Conservation (phyloP, 805 yeast species). For the Myxozyma vanderwaltii region DNA sequence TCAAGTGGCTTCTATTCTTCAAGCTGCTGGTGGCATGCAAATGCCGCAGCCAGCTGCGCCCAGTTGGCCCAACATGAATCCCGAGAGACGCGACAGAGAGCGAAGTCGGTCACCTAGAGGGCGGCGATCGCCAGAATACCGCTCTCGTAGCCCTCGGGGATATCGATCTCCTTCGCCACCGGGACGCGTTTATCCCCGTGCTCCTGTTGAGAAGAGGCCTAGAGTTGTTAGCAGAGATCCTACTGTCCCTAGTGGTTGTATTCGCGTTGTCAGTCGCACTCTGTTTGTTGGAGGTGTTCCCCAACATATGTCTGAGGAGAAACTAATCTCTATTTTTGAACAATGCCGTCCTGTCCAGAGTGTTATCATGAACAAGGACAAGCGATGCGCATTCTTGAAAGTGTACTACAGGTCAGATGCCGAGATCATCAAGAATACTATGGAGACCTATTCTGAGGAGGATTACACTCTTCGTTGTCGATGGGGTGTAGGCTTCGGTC, state of each 20-base stretch:
- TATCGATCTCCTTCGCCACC: constrained; percentile 15
- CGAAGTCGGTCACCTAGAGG: constrained; percentile 37
- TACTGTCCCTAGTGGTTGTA: constrained; percentile 70
- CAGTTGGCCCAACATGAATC: constrained; percentile 21
- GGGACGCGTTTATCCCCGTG: constrained; percentile 7
- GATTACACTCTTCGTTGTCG: constrained; percentile 72
- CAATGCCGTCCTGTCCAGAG: constrained; percentile 93
- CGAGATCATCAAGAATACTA: constrained; percentile 71
- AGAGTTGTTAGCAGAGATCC: constrained; percentile 71
- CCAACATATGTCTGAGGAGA: constrained; percentile 70
- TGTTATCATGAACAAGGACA: constrained; percentile 79
- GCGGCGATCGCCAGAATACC: constrained; percentile 34
- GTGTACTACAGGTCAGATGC: constrained; percentile 92
- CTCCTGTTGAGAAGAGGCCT: constrained; percentile 43
- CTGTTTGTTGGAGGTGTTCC: constrained; percentile 94
- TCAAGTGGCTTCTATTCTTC: constrained; percentile 29
- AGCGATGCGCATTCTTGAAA: constrained; percentile 95
- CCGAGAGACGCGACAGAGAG: constrained; percentile 19
- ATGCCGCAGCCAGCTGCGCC: constrained; percentile 27
- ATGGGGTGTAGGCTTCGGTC: constrained; percentile 99
- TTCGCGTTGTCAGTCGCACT: constrained; percentile 86
- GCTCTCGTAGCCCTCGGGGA: constrained; percentile 33
- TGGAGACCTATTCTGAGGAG: constrained; percentile 61
- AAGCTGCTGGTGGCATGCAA: constrained; percentile 23
- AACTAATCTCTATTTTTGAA: constrained; percentile 67